Percentiles rank a stretch among this genome's conserved stretches.
phyloP scores from a whole-genome alignment of 768 basidiomycete species.

The Rhizopogon roseolus region DNA sequence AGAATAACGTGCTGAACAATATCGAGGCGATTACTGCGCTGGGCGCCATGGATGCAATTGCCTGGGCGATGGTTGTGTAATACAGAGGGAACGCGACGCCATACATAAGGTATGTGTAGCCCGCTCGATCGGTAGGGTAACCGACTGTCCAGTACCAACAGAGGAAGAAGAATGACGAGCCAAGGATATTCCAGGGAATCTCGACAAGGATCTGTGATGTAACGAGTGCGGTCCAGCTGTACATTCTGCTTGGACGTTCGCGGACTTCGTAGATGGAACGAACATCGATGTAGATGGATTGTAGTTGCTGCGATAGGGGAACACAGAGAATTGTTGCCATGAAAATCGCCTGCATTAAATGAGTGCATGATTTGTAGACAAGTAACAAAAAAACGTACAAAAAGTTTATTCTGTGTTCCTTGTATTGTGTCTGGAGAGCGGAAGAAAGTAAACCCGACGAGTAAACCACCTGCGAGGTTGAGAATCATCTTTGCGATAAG shows the following conservation, averaged over 20 bases:
- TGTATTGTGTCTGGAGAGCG: slow-evolving; percentile 29
- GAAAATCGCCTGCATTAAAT: slow-evolving; percentile 38
- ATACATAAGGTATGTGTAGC: slow-evolving; percentile 34
- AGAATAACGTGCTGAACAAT: slow-evolving; percentile 33
- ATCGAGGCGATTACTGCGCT: slow-evolving; percentile 36
- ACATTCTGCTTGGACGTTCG: slow-evolving; percentile 60
- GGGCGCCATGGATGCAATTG: slow-evolving; percentile 38
- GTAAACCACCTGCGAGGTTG: slow-evolving; percentile 27
- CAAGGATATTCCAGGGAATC: slow-evolving; percentile 38
- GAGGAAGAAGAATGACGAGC: slow-evolving; percentile 36
- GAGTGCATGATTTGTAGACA: neutral
- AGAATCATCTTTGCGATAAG: slow-evolving; percentile 34
- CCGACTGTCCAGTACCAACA: slow-evolving; percentile 50
- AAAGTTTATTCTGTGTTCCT: slow-evolving; percentile 39
- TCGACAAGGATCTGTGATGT: slow-evolving; percentile 47
- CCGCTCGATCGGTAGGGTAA: slow-evolving; percentile 30
- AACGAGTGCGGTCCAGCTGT: slow-evolving; percentile 56
- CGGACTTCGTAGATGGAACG: slow-evolving; percentile 58
- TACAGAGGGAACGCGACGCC: slow-evolving; percentile 38
- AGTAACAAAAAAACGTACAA: slow-evolving; percentile 21
- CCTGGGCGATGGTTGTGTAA: slow-evolving; percentile 37
- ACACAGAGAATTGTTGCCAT: slow-evolving; percentile 40
- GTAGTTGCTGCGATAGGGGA: slow-evolving; percentile 54
- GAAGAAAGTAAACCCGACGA: slow-evolving; percentile 43
- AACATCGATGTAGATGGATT: slow-evolving; percentile 50